Conservation (phyloP, 257 asterid genomes). For the Plantago elongata region DNA sequence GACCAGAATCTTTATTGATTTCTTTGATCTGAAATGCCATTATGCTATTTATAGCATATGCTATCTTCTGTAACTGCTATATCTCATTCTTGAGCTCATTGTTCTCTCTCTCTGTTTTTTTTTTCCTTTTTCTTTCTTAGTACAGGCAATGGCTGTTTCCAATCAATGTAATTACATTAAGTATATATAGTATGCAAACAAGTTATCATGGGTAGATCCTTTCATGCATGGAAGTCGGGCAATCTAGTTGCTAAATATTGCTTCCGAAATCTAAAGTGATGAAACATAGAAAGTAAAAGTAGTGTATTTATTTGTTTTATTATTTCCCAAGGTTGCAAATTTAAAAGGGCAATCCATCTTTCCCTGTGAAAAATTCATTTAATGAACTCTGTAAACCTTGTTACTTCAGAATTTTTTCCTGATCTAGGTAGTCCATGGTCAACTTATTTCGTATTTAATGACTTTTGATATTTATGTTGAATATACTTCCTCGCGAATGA, state of each 20-base stretch:
- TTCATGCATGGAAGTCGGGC: slow-evolving; percentile 9
- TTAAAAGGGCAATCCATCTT: background rate
- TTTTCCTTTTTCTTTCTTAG: background rate
- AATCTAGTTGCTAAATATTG: background rate
- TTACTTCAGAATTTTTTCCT: too few relatives aligned
- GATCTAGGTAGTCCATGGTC: too few relatives aligned
- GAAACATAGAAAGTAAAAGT: too few relatives aligned
- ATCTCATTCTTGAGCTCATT: background rate
- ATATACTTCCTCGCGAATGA: too few relatives aligned
- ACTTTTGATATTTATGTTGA: too few relatives aligned
- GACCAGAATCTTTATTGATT: slow-evolving; percentile 16
- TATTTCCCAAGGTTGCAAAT: too few relatives aligned
- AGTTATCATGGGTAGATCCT: too few relatives aligned
- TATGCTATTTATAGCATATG: background rate
- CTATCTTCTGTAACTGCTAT: slow-evolving; percentile 13
- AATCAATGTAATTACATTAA: background rate
- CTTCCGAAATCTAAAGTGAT: too few relatives aligned
- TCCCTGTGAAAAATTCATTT: background rate
- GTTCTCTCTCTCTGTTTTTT: too few relatives aligned
- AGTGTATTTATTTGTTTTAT: too few relatives aligned
- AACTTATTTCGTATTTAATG: too few relatives aligned
- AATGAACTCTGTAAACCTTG: too few relatives aligned
- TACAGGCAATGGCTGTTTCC: slow-evolving; percentile 3
- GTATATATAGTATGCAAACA: background rate
- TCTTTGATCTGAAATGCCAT: slow-evolving; percentile 3